phyloP scores from a whole-genome alignment of 306 rosid genomes.

The Adenanthera pavonina region DNA sequence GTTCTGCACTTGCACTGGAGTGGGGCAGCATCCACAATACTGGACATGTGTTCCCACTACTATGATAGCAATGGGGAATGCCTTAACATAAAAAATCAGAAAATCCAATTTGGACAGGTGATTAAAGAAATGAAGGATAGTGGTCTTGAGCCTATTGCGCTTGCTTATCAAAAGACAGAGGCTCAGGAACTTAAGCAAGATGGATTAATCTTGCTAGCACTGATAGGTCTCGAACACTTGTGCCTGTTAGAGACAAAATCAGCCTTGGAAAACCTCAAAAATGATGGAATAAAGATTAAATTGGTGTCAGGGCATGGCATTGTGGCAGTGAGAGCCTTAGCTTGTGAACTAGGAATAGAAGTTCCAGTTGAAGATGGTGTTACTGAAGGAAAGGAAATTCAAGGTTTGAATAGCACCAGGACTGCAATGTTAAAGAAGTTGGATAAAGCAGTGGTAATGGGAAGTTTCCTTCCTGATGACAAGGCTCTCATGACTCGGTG shows the following conservation, averaged over 20 bases:
- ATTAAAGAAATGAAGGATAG: slow-evolving; percentile 9
- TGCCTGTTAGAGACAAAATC: background rate
- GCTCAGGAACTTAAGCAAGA: background rate
- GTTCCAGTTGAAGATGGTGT: background rate
- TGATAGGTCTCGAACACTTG: background rate
- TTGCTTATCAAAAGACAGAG: background rate
- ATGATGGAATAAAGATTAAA: background rate
- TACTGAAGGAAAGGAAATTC: slow-evolving; percentile 1
- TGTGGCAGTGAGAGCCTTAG: background rate
- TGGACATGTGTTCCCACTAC: slow-evolving; percentile 4
- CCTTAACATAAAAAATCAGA: background rate
- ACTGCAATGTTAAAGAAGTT: background rate
- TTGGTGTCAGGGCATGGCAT: background rate
- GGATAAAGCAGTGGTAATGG: background rate
- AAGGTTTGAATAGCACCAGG: background rate
- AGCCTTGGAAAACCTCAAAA: background rate
- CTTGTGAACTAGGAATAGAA: background rate
- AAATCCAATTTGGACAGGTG: background rate
- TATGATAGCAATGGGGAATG: background rate
- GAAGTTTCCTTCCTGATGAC: background rate
- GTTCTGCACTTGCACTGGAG: slow-evolving; percentile 2
- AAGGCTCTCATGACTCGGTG: background rate
- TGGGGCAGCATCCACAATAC: background rate
- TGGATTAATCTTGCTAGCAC: background rate
- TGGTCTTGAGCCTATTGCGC: background rate